A percentile compares a stretch with the other conserved stretches of the same genome.
These are phyloP conservation scores for Barnettozyma siamensis DNA, from an alignment of 805 yeast genomes.

Conservation along the genomic window DNA sequence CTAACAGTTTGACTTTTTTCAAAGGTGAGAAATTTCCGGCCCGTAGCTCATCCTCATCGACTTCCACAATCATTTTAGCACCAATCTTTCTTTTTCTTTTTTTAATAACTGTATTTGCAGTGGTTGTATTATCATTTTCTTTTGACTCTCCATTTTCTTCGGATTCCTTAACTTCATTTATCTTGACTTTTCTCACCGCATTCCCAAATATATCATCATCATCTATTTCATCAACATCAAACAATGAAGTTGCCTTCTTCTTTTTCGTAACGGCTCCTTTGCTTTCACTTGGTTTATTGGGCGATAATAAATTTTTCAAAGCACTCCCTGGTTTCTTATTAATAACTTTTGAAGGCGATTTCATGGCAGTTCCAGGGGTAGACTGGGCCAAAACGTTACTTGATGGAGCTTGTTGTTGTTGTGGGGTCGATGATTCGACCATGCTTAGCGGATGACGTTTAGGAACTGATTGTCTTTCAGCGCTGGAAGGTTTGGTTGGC, in stretches of 20 bases:
- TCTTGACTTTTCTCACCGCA: slow-evolving; percentile 14
- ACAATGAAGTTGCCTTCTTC: slow-evolving; percentile 16
- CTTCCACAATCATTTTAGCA: slow-evolving; percentile 16
- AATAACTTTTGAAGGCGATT: slow-evolving; percentile 20
- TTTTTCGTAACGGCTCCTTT: slow-evolving; percentile 5
- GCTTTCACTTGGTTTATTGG: slow-evolving; percentile 8
- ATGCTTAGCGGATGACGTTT: slow-evolving; percentile 5
- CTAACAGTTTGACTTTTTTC: slow-evolving; percentile 23
- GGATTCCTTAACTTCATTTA: not conserved
- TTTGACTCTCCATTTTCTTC: not conserved
- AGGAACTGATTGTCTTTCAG: not conserved
- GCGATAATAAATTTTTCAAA: slow-evolving; percentile 20
- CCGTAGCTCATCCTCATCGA: slow-evolving; percentile 15
- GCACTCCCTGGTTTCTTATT: slow-evolving; percentile 16
- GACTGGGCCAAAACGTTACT: slow-evolving; percentile 19
- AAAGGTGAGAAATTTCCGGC: slow-evolving; percentile 14
- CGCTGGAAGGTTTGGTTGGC: slow-evolving; percentile 1
- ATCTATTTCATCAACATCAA: slow-evolving; percentile 25
- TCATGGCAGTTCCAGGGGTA: slow-evolving; percentile 20
- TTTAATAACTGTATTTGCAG: slow-evolving; percentile 4
- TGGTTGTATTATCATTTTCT: not conserved
- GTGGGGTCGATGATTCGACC: slow-evolving; percentile 14
- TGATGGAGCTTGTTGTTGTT: slow-evolving; percentile 2
- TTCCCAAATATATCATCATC: slow-evolving; percentile 24
- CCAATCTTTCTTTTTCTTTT: slow-evolving; percentile 21